Evolutionary conservation across 2,329 filamentous ascomycete genomes (phyloP).

Genomic region (Monilinia polystroma): DNA sequence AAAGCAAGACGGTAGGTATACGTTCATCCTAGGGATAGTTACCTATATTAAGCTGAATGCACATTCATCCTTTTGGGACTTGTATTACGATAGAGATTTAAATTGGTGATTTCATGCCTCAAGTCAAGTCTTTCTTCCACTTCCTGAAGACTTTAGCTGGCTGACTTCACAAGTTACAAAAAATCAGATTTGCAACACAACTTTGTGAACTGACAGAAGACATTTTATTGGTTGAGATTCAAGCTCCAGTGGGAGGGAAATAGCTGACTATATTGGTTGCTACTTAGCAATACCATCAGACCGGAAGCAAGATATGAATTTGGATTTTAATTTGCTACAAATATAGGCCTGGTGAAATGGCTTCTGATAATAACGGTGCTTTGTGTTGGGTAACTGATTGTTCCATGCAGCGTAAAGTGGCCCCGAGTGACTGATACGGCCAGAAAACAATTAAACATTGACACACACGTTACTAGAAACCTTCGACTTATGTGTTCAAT

Average conservation of each 20-base stretch:
- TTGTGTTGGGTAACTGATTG: neutral
- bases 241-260: neutral
- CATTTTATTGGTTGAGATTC: neutral
- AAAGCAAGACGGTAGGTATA: neutral
- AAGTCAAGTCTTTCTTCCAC: neutral
- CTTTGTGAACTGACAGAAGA: neutral
- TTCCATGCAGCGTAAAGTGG: neutral
- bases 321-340: neutral
- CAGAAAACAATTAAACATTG: neutral
- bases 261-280: neutral
- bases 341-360: neutral
- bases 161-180: neutral
- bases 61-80: neutral
- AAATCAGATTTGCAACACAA: neutral
- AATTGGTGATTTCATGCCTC: too few relatives aligned
- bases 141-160: neutral
- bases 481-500: neutral
- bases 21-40: neutral
- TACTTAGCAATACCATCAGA: neutral
- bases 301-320: neutral
- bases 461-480: neutral
- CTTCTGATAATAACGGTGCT: neutral
- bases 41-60: neutral
- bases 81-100: too few relatives aligned
- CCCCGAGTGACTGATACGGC: neutral